Evolutionary conservation across 2,329 filamentous ascomycete species (phyloP).

Genomic region (Aspergillus intermedius): DNA sequence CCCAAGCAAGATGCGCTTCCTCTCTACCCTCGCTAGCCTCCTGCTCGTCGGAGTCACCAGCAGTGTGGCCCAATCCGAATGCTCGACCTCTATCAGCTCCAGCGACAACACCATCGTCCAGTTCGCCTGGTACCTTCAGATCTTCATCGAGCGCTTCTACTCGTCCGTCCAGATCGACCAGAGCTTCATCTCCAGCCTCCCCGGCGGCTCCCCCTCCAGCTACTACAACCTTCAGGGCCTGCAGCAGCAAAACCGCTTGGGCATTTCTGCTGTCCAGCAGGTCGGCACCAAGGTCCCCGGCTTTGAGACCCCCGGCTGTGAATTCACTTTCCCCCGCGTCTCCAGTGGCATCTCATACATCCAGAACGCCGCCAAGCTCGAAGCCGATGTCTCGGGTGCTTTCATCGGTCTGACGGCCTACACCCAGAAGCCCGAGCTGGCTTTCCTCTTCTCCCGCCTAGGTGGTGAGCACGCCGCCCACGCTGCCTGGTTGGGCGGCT

Average conservation of each 20-base stretch:
- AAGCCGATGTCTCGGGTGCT: constrained; percentile 16
- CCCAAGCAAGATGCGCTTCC: neutral
- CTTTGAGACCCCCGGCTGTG: constrained; percentile 16
- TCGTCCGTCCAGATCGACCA: constrained; percentile 15
- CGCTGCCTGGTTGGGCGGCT: constrained; percentile 15
- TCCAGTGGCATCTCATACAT: constrained; percentile 12
- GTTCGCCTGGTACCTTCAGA: constrained; percentile 19
- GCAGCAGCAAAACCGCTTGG: constrained; percentile 18
- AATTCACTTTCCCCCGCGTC: constrained; percentile 15
- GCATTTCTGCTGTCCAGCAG: constrained; percentile 18
- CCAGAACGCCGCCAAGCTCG: constrained; percentile 15
- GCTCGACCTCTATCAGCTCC: constrained; percentile 3
- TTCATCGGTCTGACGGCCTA: constrained; percentile 23
- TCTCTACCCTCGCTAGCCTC: neutral
- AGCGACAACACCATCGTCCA: constrained; percentile 15
- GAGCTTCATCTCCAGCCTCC: constrained; percentile 15
- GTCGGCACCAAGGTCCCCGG: constrained; percentile 9
- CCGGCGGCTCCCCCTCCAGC: constrained; percentile 13
- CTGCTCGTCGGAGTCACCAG: neutral
- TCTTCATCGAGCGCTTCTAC: constrained; percentile 20
- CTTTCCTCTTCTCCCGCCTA: constrained; percentile 24
- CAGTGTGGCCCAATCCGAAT: neutral
- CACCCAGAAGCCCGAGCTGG: constrained; percentile 23
- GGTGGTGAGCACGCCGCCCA: constrained; percentile 21
- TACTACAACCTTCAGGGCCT: constrained; percentile 20